Evolutionary conservation across 176 grass and related monocot genomes (phyloP).

Genomic region (Pharus latifolius): DNA sequence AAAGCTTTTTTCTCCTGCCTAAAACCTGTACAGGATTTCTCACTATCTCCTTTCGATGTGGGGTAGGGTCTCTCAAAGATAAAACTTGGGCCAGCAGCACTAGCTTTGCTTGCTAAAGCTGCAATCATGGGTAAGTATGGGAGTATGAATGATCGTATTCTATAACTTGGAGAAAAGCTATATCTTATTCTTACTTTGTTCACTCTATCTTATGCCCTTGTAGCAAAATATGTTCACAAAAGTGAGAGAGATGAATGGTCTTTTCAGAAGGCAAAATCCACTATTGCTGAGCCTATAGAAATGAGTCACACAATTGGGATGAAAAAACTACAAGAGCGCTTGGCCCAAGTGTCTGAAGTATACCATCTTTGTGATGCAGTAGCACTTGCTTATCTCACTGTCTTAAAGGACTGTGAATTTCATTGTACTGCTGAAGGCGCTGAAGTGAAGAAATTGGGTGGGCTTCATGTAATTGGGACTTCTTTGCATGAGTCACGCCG

Average conservation of each 20-base stretch:
- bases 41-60: conserved; percentile 7
- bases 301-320: conserved; percentile 56
- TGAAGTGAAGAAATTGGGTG: conserved; percentile 86
- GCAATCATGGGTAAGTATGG: conserved; percentile 58
- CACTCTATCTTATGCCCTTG: conserved; percentile 20
- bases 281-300: conserved; percentile 71
- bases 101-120: conserved; percentile 73
- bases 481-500: conserved; percentile 91
- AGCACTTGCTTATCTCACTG: conserved; percentile 60
- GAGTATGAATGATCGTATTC: not conserved
- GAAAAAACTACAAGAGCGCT: conserved; percentile 56
- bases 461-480: conserved; percentile 95
- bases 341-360: conserved; percentile 46
- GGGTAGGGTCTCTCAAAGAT: conserved; percentile 72
- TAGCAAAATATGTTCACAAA: conserved; percentile 84
- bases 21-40: conserved; percentile 5
- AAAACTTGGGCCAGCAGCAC: conserved; percentile 56
- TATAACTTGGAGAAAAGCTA: not conserved
- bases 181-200: conserved; percentile 11
- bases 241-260: conserved; percentile 60
- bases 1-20: not conserved
- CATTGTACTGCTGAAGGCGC: conserved; percentile 76
- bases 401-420: conserved; percentile 71
- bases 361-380: conserved; percentile 70
- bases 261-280: conserved; percentile 48